phyloP scores from a whole-genome alignment of 139 green algal genomes.

The Coccomyxa sp. region DNA sequence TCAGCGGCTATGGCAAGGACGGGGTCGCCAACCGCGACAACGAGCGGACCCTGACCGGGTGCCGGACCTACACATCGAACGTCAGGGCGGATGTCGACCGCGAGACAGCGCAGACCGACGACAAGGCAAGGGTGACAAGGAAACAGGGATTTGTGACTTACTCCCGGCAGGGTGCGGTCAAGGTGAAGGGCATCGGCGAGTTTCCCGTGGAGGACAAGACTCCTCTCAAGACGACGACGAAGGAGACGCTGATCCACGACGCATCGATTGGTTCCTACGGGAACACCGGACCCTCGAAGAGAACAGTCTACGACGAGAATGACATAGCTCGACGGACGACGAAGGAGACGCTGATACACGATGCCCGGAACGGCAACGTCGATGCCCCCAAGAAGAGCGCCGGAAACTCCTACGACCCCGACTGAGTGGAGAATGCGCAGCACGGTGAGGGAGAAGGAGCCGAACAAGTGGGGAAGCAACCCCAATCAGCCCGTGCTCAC shows the following conservation, averaged over 20 bases:
- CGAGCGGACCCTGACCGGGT: neutral
- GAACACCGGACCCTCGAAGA: neutral
- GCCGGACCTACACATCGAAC: neutral
- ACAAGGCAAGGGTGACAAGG: neutral
- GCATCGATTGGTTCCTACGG: neutral
- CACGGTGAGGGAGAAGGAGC: neutral
- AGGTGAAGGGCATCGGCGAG: neutral
- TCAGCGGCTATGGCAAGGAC: neutral
- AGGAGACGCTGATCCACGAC: neutral
- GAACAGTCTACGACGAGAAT: neutral
- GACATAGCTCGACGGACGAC: neutral
- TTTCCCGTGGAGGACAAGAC: neutral
- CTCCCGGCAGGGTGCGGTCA: neutral
- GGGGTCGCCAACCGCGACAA: neutral
- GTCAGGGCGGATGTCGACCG: neutral
- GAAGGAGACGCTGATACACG: neutral
- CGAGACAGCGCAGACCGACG: neutral
- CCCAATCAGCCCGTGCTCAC: neutral
- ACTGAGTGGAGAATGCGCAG: neutral
- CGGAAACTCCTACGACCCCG: neutral
- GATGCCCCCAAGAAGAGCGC: neutral
- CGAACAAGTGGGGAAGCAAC: neutral
- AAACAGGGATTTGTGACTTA: neutral
- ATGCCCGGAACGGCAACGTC: neutral
- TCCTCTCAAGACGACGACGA: neutral